Evolutionary conservation across 306 rosid species (phyloP).

Genomic region (Sphenostylis stenocarpa): DNA sequence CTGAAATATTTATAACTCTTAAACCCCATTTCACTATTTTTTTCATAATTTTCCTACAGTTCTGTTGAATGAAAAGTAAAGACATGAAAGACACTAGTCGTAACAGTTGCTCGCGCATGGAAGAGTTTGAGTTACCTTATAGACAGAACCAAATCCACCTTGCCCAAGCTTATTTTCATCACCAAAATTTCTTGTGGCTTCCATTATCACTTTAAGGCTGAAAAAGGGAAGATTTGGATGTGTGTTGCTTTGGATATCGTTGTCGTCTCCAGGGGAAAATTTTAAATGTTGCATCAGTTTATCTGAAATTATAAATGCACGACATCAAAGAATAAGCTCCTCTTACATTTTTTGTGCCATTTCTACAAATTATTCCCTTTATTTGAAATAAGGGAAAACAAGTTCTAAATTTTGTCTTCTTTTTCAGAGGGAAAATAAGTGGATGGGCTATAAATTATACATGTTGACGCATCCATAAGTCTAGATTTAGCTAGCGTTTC

Average conservation of each 20-base stretch:
- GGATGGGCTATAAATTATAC: not conserved
- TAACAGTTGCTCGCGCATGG: not conserved
- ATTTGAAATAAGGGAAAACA: not conserved
- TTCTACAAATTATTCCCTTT: not conserved
- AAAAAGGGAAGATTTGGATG: conserved; percentile 33
- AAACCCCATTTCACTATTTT: not conserved
- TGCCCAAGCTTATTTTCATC: conserved; percentile 51
- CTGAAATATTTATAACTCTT: conserved; percentile 30
- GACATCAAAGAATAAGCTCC: not conserved
- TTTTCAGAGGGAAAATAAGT: not conserved
- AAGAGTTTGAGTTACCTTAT: conserved; percentile 42
- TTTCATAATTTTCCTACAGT: not conserved
- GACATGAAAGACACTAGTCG: not conserved
- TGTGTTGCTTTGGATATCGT: not conserved
- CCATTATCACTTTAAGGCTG: conserved; percentile 25
- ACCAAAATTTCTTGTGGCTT: conserved; percentile 42
- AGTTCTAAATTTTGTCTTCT: not conserved
- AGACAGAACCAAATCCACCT: conserved; percentile 66
- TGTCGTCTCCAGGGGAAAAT: conserved; percentile 11
- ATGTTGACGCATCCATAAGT: not conserved
- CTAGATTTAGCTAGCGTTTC: not conserved
- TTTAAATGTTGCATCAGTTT: not conserved
- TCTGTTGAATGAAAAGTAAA: not conserved
- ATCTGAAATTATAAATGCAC: conserved; percentile 17
- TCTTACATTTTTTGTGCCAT: not conserved